Base-by-base conservation (phyloP, 192 early-diverging fungal species). In the Rhizophagus clarus region DNA sequence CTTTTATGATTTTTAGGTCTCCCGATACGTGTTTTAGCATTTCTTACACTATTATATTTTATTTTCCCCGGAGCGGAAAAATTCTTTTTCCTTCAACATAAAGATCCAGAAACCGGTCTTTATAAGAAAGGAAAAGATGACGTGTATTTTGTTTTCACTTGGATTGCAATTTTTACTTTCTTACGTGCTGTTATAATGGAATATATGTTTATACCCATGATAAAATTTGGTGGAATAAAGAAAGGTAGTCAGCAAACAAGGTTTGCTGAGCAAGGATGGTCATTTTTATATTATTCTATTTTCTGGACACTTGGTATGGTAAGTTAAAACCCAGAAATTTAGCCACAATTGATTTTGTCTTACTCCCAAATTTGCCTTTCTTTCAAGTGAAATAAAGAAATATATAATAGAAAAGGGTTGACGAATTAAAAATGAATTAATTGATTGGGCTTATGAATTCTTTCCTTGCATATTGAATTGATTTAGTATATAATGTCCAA, bases 181-280 rank as follows among this genome's bases (percentile, higher is more conserved):
- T 74, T 90, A 12, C 89, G 94, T 17, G 88, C 90, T 1, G 29
- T 84, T 14, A 77, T 89, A 67, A 87, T 93, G 87, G 87, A 86
- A 61, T 87, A 86, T 62, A 70, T 85, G 61, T 83, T 89, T 40
- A 82, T 66, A 42, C 88, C 89, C 11, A 14, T 89, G 20, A 87
- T 83, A 72, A 82, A 81, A 76, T n/a, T 61, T 1, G 61, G 79
- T 28, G 83, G 88, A 12, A 84, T 89, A 42, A 81, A 80, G 60
- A 79, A 79, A 24, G 66, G 80, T 17, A 67, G 28, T 60, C 86
- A 84, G 40, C 80, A 80, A 73, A 85, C 77, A 78, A 90, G 93
- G 68, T 89, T 95, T 60, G 88, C 90, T 67, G 94, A 95, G 80
- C 93, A 95, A 69, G 90, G 91, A 11, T 95, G 92, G 85, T 86